phyloP scores from a whole-genome alignment of 202 grass and related monocot genomes.

The Alloteropsis angusta region DNA sequence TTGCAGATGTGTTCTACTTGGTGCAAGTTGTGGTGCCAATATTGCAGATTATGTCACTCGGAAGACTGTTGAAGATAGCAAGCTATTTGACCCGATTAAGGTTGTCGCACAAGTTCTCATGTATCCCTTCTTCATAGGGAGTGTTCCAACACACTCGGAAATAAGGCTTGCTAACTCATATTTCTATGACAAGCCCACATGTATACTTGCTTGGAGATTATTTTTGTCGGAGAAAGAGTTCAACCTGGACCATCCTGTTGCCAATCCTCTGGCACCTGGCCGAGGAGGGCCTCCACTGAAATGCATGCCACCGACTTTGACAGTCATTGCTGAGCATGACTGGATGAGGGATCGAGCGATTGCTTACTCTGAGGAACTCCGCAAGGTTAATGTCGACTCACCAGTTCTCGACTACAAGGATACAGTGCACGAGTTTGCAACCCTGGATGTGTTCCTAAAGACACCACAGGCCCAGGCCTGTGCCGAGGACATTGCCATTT shows the following conservation, averaged over 20 bases:
- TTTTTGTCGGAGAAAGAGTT: slow-evolving; percentile 83
- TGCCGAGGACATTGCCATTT: slow-evolving; percentile 75
- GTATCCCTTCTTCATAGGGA: slow-evolving; percentile 94
- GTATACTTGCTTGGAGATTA: slow-evolving; percentile 79
- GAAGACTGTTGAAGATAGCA: slow-evolving; percentile 49
- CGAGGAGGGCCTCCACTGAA: slow-evolving; percentile 59
- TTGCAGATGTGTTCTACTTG: slow-evolving; percentile 80
- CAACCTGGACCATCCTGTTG: slow-evolving; percentile 72
- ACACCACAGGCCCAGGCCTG: slow-evolving; percentile 79
- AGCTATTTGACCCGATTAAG: slow-evolving; percentile 65
- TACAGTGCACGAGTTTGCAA: slow-evolving; percentile 80
- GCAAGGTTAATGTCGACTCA: slow-evolving; percentile 84
- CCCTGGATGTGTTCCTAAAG: slow-evolving; percentile 77
- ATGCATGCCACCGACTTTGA: slow-evolving; percentile 78
- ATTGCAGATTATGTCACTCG: slow-evolving; percentile 72
- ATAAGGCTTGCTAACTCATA: slow-evolving; percentile 86
- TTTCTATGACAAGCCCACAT: slow-evolving; percentile 86
- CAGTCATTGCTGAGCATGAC: slow-evolving; percentile 81
- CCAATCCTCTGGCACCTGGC: slow-evolving; percentile 58
- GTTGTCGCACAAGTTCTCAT: slow-evolving; percentile 85
- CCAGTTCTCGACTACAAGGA: slow-evolving; percentile 91
- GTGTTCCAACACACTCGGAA: slow-evolving; percentile 71
- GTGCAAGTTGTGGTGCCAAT: slow-evolving; percentile 81
- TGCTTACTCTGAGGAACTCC: slow-evolving; percentile 86
- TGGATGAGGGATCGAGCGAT: slow-evolving; percentile 96